These are phyloP conservation scores for Entophlyctis luteolus DNA, from an alignment of 192 early-diverging fungal species.

Conservation along the genomic window DNA sequence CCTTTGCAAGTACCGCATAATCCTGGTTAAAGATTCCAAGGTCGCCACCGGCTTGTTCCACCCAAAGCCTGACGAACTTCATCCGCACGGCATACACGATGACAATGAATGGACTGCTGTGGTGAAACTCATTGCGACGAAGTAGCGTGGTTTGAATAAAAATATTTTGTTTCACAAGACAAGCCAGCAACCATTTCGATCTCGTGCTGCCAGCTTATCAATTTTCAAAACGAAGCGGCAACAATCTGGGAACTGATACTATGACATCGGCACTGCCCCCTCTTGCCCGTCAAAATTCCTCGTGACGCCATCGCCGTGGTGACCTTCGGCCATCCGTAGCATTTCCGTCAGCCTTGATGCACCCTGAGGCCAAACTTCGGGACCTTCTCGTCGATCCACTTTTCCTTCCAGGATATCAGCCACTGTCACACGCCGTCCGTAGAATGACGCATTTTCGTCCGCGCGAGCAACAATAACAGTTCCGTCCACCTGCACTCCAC, in stretches of 20 bases:
- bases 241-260: no score
- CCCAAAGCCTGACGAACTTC: not conserved
- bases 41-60: conserved; percentile 16
- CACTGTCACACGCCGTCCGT: conserved; percentile 43
- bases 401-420: not conserved
- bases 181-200: no score
- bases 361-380: no score
- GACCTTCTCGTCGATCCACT: not conserved
- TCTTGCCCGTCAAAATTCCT: no score
- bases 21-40: conserved; percentile 1
- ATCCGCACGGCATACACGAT: not conserved
- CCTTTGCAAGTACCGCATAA: conserved; percentile 19
- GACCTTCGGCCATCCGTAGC: no score
- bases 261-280: no score
- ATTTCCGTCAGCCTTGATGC: no score
- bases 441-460: conserved; percentile 79
- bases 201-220: no score
- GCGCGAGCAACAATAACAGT: conserved; percentile 76
- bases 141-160: no score
- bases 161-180: no score
- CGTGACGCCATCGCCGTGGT: no score
- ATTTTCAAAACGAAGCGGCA: no score
- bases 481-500: conserved; percentile 82
- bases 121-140: conserved; percentile 1
- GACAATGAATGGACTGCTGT: conserved; percentile 14